Evolutionary conservation across 495 filamentous ascomycete species (phyloP).

Genomic region (Astrothelium macrocarpum): DNA sequence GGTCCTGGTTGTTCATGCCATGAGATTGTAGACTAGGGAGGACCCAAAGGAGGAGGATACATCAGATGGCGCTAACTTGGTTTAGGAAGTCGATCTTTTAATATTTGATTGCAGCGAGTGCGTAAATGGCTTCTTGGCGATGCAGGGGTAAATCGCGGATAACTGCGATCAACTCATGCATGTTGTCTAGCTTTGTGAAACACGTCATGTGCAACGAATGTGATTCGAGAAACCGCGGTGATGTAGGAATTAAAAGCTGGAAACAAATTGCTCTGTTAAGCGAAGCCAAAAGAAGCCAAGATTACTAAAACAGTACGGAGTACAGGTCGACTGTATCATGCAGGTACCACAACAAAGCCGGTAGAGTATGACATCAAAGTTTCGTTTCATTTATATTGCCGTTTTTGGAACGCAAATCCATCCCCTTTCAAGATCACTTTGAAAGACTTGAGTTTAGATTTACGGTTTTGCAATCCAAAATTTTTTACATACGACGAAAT

Average conservation of each 20-base stretch:
- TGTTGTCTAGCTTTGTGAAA: background rate
- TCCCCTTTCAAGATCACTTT: too few relatives aligned
- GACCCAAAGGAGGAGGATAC: background rate
- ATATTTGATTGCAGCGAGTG: background rate
- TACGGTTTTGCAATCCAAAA: too few relatives aligned
- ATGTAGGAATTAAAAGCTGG: too few relatives aligned
- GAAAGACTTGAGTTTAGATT: too few relatives aligned
- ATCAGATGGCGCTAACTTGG: background rate
- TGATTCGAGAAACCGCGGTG: too few relatives aligned
- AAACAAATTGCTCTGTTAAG: background rate
- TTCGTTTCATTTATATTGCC: background rate
- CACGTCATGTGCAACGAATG: background rate
- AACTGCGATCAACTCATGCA: background rate
- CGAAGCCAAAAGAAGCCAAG: background rate
- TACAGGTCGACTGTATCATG: too few relatives aligned
- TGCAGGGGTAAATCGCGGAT: background rate
- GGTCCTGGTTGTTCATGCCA: conserved; percentile 31
- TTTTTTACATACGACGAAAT: too few relatives aligned
- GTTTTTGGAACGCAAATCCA: too few relatives aligned
- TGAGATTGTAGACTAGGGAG: background rate
- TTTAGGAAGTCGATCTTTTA: background rate
- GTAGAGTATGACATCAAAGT: background rate
- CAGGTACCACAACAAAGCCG: background rate
- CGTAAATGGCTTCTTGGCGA: background rate
- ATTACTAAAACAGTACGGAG: background rate